Conservation (phyloP, 176 grass and related monocot species). For the Pharus latifolius region DNA sequence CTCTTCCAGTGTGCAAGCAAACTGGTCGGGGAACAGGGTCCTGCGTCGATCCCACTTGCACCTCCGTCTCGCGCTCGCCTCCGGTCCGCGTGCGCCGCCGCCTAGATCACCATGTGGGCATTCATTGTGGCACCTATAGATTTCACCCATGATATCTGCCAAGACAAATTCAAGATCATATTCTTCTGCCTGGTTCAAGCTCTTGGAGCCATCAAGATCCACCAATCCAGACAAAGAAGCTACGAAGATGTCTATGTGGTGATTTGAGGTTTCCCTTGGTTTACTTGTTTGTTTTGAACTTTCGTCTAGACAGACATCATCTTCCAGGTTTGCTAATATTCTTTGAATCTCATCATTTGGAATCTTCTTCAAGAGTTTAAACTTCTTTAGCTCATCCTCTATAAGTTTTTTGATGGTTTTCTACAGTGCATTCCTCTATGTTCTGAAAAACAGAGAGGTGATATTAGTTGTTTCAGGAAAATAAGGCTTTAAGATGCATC, state of each 20-base stretch:
- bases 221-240: not conserved
- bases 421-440: not conserved
- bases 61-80: too few relatives aligned
- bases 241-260: not conserved
- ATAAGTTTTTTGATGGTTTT: slow-evolving; percentile 38
- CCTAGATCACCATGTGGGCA: slow-evolving; percentile 17
- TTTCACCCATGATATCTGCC: slow-evolving; percentile 27
- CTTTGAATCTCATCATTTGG: slow-evolving; percentile 18
- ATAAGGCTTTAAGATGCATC: too few relatives aligned
- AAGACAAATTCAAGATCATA: slow-evolving; percentile 21
- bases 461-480: too few relatives aligned
- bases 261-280: too few relatives aligned
- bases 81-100: too few relatives aligned
- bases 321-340: slow-evolving; percentile 11
- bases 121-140: slow-evolving; percentile 24
- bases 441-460: slow-evolving; percentile 8
- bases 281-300: slow-evolving; percentile 18
- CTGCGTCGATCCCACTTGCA: too few relatives aligned
- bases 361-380: slow-evolving; percentile 22
- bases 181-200: slow-evolving; percentile 6
- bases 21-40: too few relatives aligned
- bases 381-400: slow-evolving; percentile 32
- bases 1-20: too few relatives aligned
- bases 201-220: not conserved
- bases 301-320: slow-evolving; percentile 1